phyloP scores from a whole-genome alignment of 371 early-diverging fungal species.

The Coemansia sp. region DNA sequence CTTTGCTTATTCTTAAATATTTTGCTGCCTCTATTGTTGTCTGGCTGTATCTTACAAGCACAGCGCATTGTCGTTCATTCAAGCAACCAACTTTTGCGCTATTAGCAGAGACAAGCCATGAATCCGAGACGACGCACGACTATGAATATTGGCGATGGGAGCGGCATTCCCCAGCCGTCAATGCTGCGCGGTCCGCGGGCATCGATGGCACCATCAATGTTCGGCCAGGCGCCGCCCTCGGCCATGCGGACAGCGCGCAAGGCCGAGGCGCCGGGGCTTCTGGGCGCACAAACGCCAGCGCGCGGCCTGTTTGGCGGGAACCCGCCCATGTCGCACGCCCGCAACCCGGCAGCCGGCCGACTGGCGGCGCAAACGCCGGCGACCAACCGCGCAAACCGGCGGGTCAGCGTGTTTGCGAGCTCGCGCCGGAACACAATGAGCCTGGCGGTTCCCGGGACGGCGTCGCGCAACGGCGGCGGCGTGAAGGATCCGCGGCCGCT shows the following conservation, averaged over 20 bases:
- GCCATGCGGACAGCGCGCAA: slow-evolving; percentile 29
- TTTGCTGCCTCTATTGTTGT: background rate
- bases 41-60: background rate
- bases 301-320: slow-evolving; percentile 26
- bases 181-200: slow-evolving; percentile 42
- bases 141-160: slow-evolving; percentile 49
- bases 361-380: slow-evolving; percentile 37
- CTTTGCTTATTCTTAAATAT: background rate
- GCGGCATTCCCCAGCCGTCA: slow-evolving; percentile 45
- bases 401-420: slow-evolving; percentile 47
- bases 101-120: background rate
- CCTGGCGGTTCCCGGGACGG: slow-evolving; percentile 35
- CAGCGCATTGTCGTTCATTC: background rate
- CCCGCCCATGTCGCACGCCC: slow-evolving; percentile 41
- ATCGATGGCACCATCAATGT: slow-evolving; percentile 47
- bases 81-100: too few species aligned
- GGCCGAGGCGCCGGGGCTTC: slow-evolving; percentile 23
- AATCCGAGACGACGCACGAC: slow-evolving; percentile 51
- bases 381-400: slow-evolving; percentile 42
- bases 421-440: slow-evolving; percentile 35
- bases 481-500: slow-evolving; percentile 66
- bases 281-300: slow-evolving; percentile 41
- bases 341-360: slow-evolving; percentile 31
- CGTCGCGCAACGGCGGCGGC: slow-evolving; percentile 37
- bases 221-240: slow-evolving; percentile 32